Evolutionary conservation across 2,329 filamentous ascomycete genomes (phyloP), one percentile per base, ranked within the genome.

Genomic region (Ascochyta pisi): DNA sequence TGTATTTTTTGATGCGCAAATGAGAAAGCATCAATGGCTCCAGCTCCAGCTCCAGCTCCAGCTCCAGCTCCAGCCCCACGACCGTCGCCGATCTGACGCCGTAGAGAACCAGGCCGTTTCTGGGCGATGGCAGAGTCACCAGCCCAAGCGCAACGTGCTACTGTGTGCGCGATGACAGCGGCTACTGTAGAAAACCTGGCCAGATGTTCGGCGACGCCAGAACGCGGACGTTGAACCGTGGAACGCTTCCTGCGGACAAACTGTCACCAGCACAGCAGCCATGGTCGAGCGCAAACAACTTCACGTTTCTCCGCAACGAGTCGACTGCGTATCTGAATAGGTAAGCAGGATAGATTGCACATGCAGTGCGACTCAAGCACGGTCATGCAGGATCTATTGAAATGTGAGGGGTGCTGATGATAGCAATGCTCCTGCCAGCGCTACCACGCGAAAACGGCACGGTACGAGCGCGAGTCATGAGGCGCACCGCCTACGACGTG

Each of bases 361-460:
- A 16, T 55, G 52, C 41, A 46, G 35, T 27, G 41, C 46, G 29
- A 35, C 24, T 42, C 52, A 13, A 38, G 29, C 13, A 29, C 16
- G 41, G 24, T 22, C 26, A 38, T 40, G 37, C 42, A 51, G 37
- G 53, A 50, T 43, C 16, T 50, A 46, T 56, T 24, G 53, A 56
- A 47, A 22, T 10, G 16, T 9, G 23, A 43, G n/a, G 41, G 38
- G 33, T 42, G 42, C 53, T 50, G 53, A 34, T 37, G 29, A 35
- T 16, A 12, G 31, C 6, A n/a, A 19, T 31, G 16, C 42, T 39
- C 42, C 37, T 12, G 12, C 15, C 39, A 40, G 6, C 37, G 31
- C n/a, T 24, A 27, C 42, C 41, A 50, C 41, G 46, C 42, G 13
- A 33, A 41, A 29, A 50, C 53, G 47, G 53, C 47, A 56, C 37